Evolutionary conservation across 1,284 basidiomycete species (phyloP), one percentile per base, ranked within the genome.

Genomic region (Microbotryum silenes-acaulis): DNA sequence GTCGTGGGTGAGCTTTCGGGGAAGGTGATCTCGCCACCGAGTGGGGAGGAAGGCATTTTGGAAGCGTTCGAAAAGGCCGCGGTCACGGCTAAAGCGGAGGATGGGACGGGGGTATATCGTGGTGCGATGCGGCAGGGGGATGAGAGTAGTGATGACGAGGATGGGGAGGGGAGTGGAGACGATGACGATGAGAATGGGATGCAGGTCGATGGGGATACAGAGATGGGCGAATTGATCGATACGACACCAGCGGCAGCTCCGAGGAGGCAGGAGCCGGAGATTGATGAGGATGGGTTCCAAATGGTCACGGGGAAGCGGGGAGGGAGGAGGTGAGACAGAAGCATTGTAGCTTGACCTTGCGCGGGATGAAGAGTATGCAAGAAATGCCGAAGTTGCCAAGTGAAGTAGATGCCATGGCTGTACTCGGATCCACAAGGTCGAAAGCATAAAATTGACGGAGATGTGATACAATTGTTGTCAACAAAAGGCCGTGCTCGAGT

Each of bases 241-340:
- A 76, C 87, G 46, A 72, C 85, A 6, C 73, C 74, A 53, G 64
- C 67, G 10, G 70, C 75, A 45, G 55, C 71, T 54, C 12, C 45
- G 63, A 54, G 20, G 54, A 55, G 27, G 52, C 49, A 80, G 52
- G 85, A 86, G 72, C 85, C 85, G 0, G 81, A 87, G 57, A 80
- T 91, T 0, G 91, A 92, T 70, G 87, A 90, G 62, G 89, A 93
- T 61, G 91, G 91, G 1, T 93, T 94, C 72, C 89, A 85, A 2
- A 73, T 86, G 50, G 88, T 93, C 4, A 84, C 86, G 75, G 79
- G 80, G 53, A 85, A 84, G 18, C 10, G 37, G 72, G 63, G 65
- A n/a, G 63, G 60, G 3, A 53, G 63, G 54, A 33, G 56, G 44
- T 64, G 37, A 42, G 16, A 18, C 6, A 14, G 16, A 42, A 42